These are phyloP conservation scores for Phylloporus sp. DNA, from an alignment of 768 basidiomycete species.

Conservation along the genomic window DNA sequence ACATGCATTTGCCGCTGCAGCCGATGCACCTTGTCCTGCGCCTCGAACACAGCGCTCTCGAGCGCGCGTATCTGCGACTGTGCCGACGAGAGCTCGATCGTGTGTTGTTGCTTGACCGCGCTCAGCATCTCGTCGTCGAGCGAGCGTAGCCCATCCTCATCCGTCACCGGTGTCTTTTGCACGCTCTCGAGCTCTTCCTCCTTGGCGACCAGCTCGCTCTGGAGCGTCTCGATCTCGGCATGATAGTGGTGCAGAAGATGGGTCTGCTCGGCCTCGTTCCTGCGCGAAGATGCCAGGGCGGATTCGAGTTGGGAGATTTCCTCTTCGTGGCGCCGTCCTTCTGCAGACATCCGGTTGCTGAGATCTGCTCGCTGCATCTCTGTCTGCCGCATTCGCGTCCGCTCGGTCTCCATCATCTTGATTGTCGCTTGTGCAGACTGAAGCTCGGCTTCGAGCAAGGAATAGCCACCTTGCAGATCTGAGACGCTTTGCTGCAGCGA, in stretches of 20 bases:
- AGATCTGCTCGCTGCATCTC: constrained; percentile 53
- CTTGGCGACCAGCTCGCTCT: constrained; percentile 54
- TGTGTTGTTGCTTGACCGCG: constrained; percentile 67
- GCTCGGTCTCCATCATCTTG: constrained; percentile 61
- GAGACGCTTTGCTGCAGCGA: constrained; percentile 46
- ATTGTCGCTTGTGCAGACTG: constrained; percentile 50
- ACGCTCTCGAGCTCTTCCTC: constrained; percentile 67
- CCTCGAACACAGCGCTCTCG: constrained; percentile 69
- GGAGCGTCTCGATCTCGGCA: constrained; percentile 68
- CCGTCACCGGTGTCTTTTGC: constrained; percentile 38
- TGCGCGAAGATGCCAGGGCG: constrained; percentile 48
- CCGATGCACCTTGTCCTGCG: constrained; percentile 62
- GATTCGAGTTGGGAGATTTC: constrained; percentile 50
- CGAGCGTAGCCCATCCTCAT: constrained; percentile 42
- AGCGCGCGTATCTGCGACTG: constrained; percentile 76
- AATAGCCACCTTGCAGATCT: constrained; percentile 61
- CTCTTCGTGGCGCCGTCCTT: constrained; percentile 46
- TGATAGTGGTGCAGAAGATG: constrained; percentile 61
- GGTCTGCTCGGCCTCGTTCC: constrained; percentile 55
- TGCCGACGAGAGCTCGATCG: constrained; percentile 74
- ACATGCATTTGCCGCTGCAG: constrained; percentile 63
- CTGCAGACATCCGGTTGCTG: constrained; percentile 48
- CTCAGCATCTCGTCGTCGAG: constrained; percentile 73
- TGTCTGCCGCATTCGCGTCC: constrained; percentile 55
- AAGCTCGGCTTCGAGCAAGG: constrained; percentile 59